Conservation (phyloP, 257 asterid genomes). For the Fraxinus americana region DNA sequence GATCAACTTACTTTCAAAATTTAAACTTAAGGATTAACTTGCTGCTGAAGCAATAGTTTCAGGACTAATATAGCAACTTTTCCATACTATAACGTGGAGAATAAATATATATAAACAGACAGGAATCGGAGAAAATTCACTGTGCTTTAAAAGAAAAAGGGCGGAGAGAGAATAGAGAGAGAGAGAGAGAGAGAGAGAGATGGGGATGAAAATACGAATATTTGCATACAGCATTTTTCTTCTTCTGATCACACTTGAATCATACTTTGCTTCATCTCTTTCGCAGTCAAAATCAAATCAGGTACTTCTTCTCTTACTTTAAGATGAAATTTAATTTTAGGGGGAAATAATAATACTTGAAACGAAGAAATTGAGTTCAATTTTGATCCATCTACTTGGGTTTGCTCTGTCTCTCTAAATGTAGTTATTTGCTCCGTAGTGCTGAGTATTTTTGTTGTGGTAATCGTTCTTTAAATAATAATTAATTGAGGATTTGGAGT, state of each 20-base stretch:
- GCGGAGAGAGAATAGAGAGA: conserved; percentile 13
- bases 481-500: not conserved
- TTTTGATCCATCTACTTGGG: not conserved
- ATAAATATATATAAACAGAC: too few relatives aligned
- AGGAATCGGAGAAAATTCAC: not conserved
- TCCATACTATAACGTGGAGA: too few relatives aligned
- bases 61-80: not conserved
- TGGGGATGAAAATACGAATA: conserved; percentile 28
- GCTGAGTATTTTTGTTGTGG: not conserved
- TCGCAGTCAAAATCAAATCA: conserved; percentile 26
- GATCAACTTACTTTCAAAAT: too few relatives aligned
- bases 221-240: conserved; percentile 19
- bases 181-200: conserved; percentile 27
- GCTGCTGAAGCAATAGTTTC: not conserved
- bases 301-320: conserved; percentile 23
- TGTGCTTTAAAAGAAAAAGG: not conserved
- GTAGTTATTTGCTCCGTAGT: not conserved
- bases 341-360: conserved; percentile 15
- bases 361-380: conserved; percentile 2
- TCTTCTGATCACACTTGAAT: conserved; percentile 25
- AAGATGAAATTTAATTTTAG: conserved; percentile 2
- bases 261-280: conserved; percentile 28
- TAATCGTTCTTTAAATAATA: not conserved
- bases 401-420: not conserved
- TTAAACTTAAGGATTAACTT: not conserved